Percentiles rank a stretch among this genome's conserved stretches.
phyloP scores from a whole-genome alignment of 1,139 yeast genomes.

The Blastobotrys aristatus region DNA sequence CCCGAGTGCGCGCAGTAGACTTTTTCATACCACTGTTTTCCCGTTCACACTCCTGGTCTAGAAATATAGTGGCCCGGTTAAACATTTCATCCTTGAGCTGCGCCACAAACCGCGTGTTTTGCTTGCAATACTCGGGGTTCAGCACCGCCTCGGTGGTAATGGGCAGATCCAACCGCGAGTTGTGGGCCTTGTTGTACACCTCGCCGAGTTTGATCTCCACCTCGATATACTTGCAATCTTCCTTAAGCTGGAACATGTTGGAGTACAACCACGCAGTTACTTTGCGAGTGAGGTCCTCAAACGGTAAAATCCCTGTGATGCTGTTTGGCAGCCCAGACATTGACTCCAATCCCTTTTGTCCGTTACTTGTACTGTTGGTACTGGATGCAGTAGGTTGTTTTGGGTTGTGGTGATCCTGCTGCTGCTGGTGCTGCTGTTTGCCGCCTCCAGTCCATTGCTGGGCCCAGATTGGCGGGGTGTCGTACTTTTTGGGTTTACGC shows the following conservation, averaged over 20 bases:
- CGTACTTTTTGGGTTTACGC: constrained; percentile 59
- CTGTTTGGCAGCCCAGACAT: constrained; percentile 33
- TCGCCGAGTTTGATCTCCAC: constrained; percentile 80
- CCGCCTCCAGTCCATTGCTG: constrained; percentile 66
- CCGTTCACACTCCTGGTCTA: constrained; percentile 42
- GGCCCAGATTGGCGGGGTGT: constrained; percentile 77
- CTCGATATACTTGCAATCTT: constrained; percentile 60
- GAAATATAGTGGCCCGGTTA: constrained; percentile 51
- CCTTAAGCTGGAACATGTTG: constrained; percentile 58
- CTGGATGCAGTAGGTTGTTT: constrained; percentile 1
- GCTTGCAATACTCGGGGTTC: constrained; percentile 47
- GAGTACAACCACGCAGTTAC: constrained; percentile 90
- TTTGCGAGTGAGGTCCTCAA: constrained; percentile 74
- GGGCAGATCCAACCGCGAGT: constrained; percentile 62
- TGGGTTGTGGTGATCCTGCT: no score
- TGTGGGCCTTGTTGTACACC: constrained; percentile 61
- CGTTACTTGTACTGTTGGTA: constrained; percentile 10
- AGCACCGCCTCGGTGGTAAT: constrained; percentile 72
- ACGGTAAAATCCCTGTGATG: constrained; percentile 70
- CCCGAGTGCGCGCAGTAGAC: constrained; percentile 19
- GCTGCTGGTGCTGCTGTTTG: constrained; percentile 3
- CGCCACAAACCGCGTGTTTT: constrained; percentile 59
- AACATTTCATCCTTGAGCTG: constrained; percentile 68
- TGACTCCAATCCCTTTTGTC: not conserved
- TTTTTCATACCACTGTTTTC: constrained; percentile 13